These are phyloP conservation scores for Wolfiporia cocos DNA, from an alignment of 1,284 basidiomycete species.

Conservation along the genomic window DNA sequence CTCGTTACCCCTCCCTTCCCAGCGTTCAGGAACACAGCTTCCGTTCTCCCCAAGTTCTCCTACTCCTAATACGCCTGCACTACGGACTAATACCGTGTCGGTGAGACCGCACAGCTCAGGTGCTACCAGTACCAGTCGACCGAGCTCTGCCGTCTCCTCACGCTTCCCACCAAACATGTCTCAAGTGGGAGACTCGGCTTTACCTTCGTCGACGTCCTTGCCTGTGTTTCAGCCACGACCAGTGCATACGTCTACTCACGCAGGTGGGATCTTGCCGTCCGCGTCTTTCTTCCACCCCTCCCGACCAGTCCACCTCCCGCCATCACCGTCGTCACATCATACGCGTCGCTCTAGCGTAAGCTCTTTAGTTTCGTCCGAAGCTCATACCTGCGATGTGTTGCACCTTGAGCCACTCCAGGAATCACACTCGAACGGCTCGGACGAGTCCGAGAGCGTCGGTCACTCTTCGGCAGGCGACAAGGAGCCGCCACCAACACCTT, in stretches of 20 bases:
- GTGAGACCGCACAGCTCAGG: slow-evolving; percentile 17
- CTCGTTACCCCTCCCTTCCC: slow-evolving; percentile 25
- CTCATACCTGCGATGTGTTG: slow-evolving; percentile 20
- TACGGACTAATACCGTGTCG: slow-evolving; percentile 12
- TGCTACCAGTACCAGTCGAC: slow-evolving; percentile 13
- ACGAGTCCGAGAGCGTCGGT: slow-evolving; percentile 25
- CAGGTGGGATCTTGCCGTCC: slow-evolving; percentile 67
- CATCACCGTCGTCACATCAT: slow-evolving; percentile 23
- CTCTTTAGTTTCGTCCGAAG: slow-evolving; percentile 24
- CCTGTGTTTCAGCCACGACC: slow-evolving; percentile 21
- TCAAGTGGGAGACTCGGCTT: slow-evolving; percentile 11
- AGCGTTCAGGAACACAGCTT: slow-evolving; percentile 23
- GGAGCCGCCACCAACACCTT: slow-evolving; percentile 14
- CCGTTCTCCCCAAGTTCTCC: slow-evolving; percentile 25
- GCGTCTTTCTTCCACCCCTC: slow-evolving; percentile 70
- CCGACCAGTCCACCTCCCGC: slow-evolving; percentile 39
- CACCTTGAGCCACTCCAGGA: slow-evolving; percentile 23
- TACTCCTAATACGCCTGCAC: slow-evolving; percentile 16
- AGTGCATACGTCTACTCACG: slow-evolving; percentile 40
- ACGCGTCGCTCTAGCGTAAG: slow-evolving; percentile 30
- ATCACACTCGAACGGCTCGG: slow-evolving; percentile 24
- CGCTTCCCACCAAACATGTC: slow-evolving; percentile 13
- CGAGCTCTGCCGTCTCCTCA: slow-evolving; percentile 21
- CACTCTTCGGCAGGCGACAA: slow-evolving; percentile 25
- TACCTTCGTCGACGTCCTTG: slow-evolving; percentile 19